A percentile compares a stretch with the other conserved stretches of the same genome.
Evolutionary conservation across 306 rosid genomes (phyloP).

Genomic region (Begonia masoniana): DNA sequence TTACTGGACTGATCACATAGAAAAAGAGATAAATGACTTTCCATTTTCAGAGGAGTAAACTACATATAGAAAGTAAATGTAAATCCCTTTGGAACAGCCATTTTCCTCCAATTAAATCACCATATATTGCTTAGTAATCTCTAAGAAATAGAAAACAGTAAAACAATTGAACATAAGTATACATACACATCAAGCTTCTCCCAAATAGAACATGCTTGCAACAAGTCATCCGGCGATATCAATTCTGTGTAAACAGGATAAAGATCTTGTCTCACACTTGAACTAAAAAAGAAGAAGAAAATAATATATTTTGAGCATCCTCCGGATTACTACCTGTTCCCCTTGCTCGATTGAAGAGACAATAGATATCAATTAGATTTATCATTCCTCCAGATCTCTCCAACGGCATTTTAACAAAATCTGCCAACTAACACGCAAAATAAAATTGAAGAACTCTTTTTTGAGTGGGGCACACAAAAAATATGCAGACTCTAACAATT

Average conservation of each 20-base stretch:
- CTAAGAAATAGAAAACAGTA: not conserved
- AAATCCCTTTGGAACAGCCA: not conserved
- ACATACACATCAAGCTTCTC: conserved; percentile 96
- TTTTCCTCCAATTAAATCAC: not conserved
- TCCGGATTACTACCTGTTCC: conserved; percentile 66
- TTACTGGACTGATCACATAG: conserved; percentile 42
- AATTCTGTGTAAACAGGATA: conserved; percentile 45
- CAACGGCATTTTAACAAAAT: conserved; percentile 80
- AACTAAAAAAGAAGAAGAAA: conserved; percentile 6
- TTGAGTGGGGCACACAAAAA: not conserved
- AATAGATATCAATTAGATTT: conserved; percentile 79
- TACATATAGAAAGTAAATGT: too few relatives aligned
- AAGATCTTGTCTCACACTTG: not conserved
- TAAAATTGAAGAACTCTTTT: conserved; percentile 8
- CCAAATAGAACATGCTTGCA: conserved; percentile 94
- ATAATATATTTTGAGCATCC: not conserved
- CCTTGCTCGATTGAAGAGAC: conserved; percentile 94
- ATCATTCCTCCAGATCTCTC: conserved; percentile 89
- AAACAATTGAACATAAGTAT: conserved; percentile 14
- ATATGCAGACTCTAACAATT: not conserved
- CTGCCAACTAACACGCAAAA: conserved; percentile 62
- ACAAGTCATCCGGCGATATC: conserved; percentile 92
- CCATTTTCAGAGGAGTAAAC: not conserved
- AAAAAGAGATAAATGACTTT: conserved; percentile 7
- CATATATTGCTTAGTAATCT: not conserved